Percentiles rank a stretch among this genome's conserved stretches.
phyloP scores from a whole-genome alignment of 2,329 filamentous ascomycete genomes.

The Aspergillus unguis region DNA sequence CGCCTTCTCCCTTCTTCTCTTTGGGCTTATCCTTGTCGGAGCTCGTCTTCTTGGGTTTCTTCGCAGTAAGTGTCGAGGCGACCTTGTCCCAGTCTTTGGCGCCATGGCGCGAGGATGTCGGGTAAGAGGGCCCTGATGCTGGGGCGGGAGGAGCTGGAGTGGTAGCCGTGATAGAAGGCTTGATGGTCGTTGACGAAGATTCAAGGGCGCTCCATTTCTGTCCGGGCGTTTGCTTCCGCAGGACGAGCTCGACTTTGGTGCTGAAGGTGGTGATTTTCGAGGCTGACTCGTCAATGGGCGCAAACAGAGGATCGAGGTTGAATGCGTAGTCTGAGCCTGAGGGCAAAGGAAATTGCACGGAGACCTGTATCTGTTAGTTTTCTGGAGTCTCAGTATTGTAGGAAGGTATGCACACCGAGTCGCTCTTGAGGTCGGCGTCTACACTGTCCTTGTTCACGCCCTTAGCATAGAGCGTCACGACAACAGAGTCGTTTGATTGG shows the following conservation, averaged over 20 bases:
- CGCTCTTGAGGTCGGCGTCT: slow-evolving; percentile 50
- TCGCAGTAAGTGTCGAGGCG: slow-evolving; percentile 48
- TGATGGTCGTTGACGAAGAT: slow-evolving; percentile 33
- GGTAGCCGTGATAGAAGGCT: slow-evolving; percentile 16
- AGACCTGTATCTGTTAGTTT: slow-evolving; percentile 39
- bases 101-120: slow-evolving; percentile 78
- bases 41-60: slow-evolving; percentile 12
- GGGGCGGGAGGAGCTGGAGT: slow-evolving; percentile 15
- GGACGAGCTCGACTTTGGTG: slow-evolving; percentile 74
- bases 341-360: slow-evolving; percentile 57
- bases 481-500: slow-evolving; percentile 59
- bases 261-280: slow-evolving; percentile 65
- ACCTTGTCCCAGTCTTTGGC: slow-evolving; percentile 92
- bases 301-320: slow-evolving; percentile 65
- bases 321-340: slow-evolving; percentile 57
- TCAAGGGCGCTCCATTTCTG: slow-evolving; percentile 67
- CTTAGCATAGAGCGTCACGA: slow-evolving; percentile 64
- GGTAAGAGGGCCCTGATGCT: slow-evolving; percentile 62
- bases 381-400: slow-evolving; percentile 3
- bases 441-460: slow-evolving; percentile 58
- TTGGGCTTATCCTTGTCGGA: slow-evolving; percentile 22
- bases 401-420: slow-evolving; percentile 38
- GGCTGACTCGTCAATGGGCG: slow-evolving; percentile 57
- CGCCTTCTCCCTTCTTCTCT: slow-evolving; percentile 25
- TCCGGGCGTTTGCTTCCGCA: slow-evolving; percentile 64